Evolutionary conservation across 495 filamentous ascomycete species (phyloP), one percentile per base, ranked within the genome.

Genomic region (Sphaerosporella brunnea): DNA sequence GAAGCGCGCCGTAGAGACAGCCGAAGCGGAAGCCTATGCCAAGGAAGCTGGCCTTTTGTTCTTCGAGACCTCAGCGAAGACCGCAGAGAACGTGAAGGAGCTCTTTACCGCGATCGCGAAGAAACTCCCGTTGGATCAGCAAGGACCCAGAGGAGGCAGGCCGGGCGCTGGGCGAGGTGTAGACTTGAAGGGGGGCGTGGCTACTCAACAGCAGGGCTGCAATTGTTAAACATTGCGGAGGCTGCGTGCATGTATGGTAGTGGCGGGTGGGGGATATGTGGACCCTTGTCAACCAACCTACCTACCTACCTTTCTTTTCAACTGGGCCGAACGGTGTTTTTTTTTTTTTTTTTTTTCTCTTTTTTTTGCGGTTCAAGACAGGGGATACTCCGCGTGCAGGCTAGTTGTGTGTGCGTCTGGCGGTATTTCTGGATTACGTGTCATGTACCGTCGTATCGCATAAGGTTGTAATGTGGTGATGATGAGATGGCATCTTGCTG

Each of bases 21-120:
- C 79, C 26, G 92, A 96, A 59, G 90, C 90, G 53, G 85, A 95
- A 62, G 84, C 86, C 30, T 97, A 96, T 62, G 87, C 88, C 18
- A 77, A 75, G 47, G 90, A 97, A 68, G 84, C 90, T 16, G 84
- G 82, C 36, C 70, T 97, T 13, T 70, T 97, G 9, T 97, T 96
- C 69, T 96, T 96, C 58, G 90, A 97, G 64, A 96, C 90, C 3
- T 93, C 84, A 36, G 90, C 90, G 37, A 97, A 97, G 70, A 92
- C 90, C 18, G 79, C 84, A 23, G 85, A 88, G 62, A 97, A 97
- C 59, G 90, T 97, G 36, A 73, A 79, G 55, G 88, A 96, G 51
- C 68, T 97, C 26, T 97, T 97, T 67, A 94, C 88, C n/a, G 84
- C 84, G 15, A 97, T 97, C 54, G 90, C 90, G 30, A 88, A 82